Evolutionary conservation across 805 yeast species (phyloP), one percentile per base, ranked within the genome.

Genomic region (Candida verbasci): DNA sequence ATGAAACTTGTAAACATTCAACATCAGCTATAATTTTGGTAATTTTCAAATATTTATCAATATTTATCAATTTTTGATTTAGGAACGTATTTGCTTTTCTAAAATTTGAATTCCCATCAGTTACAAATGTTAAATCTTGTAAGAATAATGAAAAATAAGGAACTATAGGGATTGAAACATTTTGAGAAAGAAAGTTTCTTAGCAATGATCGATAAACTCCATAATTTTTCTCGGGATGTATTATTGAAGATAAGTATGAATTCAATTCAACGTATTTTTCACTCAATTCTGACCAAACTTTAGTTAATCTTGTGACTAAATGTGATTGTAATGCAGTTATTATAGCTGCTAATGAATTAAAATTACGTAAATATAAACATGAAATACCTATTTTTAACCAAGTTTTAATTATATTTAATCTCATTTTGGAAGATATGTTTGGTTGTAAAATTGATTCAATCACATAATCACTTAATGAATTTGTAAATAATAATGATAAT

Each of bases 361-460:
- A 84, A 53, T 85, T 85, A 41, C 88, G 66, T 54, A 84, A 67
- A 48, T 83, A 82, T 28, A 81, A 66, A 46, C 88, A 80, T 1
- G 88, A 80, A 36, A 82, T 66, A 0, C 87, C 85, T 23, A 84
- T 70, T 49, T 82, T 82, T 40, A 85, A 59, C 94, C 95, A 85
- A 10, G 76, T 70, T 46, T 78, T 78, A 24, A 83, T 54, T 37
- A 78, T 70, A 37, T 68, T 68, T 8, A 70, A 62, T 41, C 91
- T 66, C 42, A 70, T 70, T 45, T 70, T 77, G 35, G 60, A 53
- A 17, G 61, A 52, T 17, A 75, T 53, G 6, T 63, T 64, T 0
- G 82, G 80, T 35, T 74, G 76, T 34, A 84, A 62, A 14, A 82
- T 64, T 9, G 83, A 74, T 49, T 85, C 93, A 29, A 82, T 62